phyloP scores from a whole-genome alignment of 768 basidiomycete genomes.

The Xerocomus brunneocitrinus region DNA sequence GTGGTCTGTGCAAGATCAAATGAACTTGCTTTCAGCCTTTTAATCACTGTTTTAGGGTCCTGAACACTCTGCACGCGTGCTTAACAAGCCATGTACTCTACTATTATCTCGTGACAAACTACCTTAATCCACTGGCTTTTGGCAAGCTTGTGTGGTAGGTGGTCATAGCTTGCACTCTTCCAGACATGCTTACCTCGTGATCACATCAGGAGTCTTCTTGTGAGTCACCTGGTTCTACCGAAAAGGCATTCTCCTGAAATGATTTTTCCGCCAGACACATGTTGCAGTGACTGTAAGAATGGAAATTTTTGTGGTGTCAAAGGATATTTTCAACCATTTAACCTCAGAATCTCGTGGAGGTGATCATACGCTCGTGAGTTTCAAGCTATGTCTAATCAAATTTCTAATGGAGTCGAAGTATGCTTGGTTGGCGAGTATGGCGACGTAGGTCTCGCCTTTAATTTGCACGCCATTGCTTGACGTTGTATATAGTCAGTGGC shows the following conservation, averaged over 20 bases:
- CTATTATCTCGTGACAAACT: constrained; percentile 54
- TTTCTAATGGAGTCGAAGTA: constrained; percentile 19
- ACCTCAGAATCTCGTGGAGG: constrained; percentile 43
- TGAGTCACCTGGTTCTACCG: constrained; percentile 26
- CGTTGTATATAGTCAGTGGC: constrained; percentile 37
- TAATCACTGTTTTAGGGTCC: constrained; percentile 17
- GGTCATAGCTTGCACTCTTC: no score
- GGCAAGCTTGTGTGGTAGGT: constrained; percentile 41
- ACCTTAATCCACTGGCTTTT: constrained; percentile 41
- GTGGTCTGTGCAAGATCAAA: constrained; percentile 9
- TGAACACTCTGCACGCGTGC: constrained; percentile 53
- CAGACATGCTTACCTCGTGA: background rate
- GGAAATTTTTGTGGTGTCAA: background rate
- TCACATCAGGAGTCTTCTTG: constrained; percentile 48
- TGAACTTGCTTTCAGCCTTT: background rate
- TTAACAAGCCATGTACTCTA: constrained; percentile 53
- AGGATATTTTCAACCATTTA: background rate
- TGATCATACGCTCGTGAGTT: constrained; percentile 40
- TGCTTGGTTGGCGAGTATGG: constrained; percentile 49
- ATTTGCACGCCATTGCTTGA: background rate
- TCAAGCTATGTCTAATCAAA: background rate
- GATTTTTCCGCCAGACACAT: constrained; percentile 38
- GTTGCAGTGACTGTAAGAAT: constrained; percentile 48
- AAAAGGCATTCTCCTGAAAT: background rate
- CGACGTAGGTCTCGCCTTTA: constrained; percentile 34